phyloP scores from a whole-genome alignment of 2,329 filamentous ascomycete genomes.

The Pseudogymnoascus sp. region DNA sequence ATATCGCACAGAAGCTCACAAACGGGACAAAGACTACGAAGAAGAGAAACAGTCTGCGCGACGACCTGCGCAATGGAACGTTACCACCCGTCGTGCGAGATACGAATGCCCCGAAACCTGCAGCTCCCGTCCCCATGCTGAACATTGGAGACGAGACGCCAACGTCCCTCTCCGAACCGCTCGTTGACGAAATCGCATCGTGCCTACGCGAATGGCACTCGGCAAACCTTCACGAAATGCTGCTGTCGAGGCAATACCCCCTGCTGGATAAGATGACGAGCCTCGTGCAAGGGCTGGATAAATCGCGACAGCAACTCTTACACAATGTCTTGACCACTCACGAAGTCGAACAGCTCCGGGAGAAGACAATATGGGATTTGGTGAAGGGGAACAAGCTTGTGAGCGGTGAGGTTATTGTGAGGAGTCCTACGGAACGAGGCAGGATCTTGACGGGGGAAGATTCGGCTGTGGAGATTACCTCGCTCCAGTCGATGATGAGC shows the following conservation, averaged over 20 bases:
- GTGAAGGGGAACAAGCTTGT: slow-evolving; percentile 92
- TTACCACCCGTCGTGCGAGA: slow-evolving; percentile 44
- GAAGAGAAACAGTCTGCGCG: slow-evolving; percentile 17
- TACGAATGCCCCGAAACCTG: slow-evolving; percentile 62
- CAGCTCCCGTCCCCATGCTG: slow-evolving; percentile 91
- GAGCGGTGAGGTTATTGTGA: slow-evolving; percentile 86
- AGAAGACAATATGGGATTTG: slow-evolving; percentile 91
- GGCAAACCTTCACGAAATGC: slow-evolving; percentile 84
- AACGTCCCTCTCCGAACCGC: slow-evolving; percentile 75
- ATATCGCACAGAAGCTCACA: slow-evolving; percentile 6
- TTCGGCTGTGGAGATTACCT: slow-evolving; percentile 83
- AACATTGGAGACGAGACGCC: slow-evolving; percentile 97
- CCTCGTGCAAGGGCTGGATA: slow-evolving; percentile 74
- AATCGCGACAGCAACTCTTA: slow-evolving; percentile 78
- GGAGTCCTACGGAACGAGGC: slow-evolving; percentile 74
- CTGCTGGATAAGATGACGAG: slow-evolving; percentile 72
- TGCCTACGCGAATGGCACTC: slow-evolving; percentile 98
- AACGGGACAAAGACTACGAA: slow-evolving; percentile 16
- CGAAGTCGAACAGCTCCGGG: slow-evolving; percentile 71
- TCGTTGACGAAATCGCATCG: slow-evolving; percentile 96
- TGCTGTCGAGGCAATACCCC: slow-evolving; percentile 73
- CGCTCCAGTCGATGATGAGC: slow-evolving; percentile 91
- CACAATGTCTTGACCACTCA: slow-evolving; percentile 86
- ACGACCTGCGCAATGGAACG: slow-evolving; percentile 22
- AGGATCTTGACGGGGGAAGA: slow-evolving; percentile 85